Percentiles rank a stretch among this genome's conserved stretches.
Conservation (phyloP, 257 asterid genomes). For the Plectranthus barbatus region DNA sequence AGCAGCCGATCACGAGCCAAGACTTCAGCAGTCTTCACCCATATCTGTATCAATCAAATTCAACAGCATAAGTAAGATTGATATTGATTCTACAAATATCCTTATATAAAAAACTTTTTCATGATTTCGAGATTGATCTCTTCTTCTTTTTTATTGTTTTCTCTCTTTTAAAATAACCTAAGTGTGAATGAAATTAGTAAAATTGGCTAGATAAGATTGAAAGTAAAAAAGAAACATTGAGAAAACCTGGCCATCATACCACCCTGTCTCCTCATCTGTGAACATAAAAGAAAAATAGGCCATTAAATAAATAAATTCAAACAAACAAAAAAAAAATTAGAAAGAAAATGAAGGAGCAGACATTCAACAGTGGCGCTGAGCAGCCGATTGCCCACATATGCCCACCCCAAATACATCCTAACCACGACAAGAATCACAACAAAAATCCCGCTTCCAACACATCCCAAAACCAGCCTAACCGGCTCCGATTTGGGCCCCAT, state of each 20-base stretch:
- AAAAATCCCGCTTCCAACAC: constrained; percentile 57
- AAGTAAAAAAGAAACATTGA: background rate
- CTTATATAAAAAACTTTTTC: too few species aligned
- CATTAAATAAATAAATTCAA: too few species aligned
- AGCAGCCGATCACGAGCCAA: too few species aligned
- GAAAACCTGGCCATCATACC: constrained; percentile 88
- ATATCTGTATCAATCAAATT: constrained; percentile 53
- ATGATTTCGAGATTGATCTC: too few species aligned
- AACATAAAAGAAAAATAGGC: too few species aligned
- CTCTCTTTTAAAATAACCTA: too few species aligned
- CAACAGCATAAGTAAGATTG: too few species aligned
- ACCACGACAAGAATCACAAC: constrained; percentile 65
- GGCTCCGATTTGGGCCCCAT: constrained; percentile 58
- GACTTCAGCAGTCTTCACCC: constrained; percentile 97
- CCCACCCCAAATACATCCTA: constrained; percentile 97
- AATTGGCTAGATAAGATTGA: too few species aligned
- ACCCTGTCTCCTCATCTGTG: constrained; percentile 99
- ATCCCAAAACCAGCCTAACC: constrained; percentile 33
- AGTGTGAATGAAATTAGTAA: too few species aligned
- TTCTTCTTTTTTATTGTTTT: too few species aligned
- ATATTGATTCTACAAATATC: too few species aligned
- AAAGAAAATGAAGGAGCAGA: constrained; percentile 1
- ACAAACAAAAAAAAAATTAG: background rate
- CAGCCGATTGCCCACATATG: constrained; percentile 79
- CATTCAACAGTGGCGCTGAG: constrained; percentile 95